These are phyloP conservation scores for Entoloma clypeatum DNA, from an alignment of 1,284 basidiomycete genomes.

Conservation along the genomic window DNA sequence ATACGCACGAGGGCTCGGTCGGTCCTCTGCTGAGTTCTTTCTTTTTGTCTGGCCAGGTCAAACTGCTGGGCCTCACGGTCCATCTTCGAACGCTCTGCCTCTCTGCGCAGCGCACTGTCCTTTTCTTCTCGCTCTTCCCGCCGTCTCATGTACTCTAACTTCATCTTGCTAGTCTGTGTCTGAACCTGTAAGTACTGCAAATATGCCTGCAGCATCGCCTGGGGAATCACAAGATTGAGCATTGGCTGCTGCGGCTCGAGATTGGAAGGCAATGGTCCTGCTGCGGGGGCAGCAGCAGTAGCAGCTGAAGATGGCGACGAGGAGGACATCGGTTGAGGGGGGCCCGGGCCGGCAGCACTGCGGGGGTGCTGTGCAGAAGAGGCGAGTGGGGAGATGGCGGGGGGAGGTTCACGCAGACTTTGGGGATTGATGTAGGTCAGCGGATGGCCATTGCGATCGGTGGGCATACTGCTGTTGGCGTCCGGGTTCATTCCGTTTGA, in stretches of 20 bases:
- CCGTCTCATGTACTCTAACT: constrained; percentile 59
- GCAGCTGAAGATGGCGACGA: constrained; percentile 14
- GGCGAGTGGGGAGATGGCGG: constrained; percentile 15
- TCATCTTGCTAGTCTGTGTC: constrained; percentile 54
- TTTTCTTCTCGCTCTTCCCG: constrained; percentile 60
- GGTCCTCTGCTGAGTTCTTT: constrained; percentile 52
- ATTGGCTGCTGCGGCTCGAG: constrained; percentile 35
- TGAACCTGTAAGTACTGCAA: constrained; percentile 56
- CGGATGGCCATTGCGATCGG: constrained; percentile 10
- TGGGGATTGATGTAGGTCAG: constrained; percentile 27
- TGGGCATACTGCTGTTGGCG: constrained; percentile 18
- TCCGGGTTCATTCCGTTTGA: constrained; percentile 27
- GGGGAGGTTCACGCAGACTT: constrained; percentile 21
- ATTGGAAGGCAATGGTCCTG: constrained; percentile 18
- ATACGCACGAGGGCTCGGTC: constrained; percentile 53
- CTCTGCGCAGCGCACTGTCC: constrained; percentile 45
- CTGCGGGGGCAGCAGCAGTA: constrained; percentile 5
- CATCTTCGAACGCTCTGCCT: constrained; percentile 42
- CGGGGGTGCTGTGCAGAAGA: constrained; percentile 12
- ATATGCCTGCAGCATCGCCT: constrained; percentile 53
- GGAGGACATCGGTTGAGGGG: not conserved
- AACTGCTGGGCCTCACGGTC: constrained; percentile 50
- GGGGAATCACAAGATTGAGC: constrained; percentile 50
- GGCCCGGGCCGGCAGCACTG: not conserved
- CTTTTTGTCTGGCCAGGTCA: constrained; percentile 48